Evolutionary conservation across 495 filamentous ascomycete species (phyloP), one percentile per base, ranked within the genome.

Genomic region (Saxophila tyrrhenica): DNA sequence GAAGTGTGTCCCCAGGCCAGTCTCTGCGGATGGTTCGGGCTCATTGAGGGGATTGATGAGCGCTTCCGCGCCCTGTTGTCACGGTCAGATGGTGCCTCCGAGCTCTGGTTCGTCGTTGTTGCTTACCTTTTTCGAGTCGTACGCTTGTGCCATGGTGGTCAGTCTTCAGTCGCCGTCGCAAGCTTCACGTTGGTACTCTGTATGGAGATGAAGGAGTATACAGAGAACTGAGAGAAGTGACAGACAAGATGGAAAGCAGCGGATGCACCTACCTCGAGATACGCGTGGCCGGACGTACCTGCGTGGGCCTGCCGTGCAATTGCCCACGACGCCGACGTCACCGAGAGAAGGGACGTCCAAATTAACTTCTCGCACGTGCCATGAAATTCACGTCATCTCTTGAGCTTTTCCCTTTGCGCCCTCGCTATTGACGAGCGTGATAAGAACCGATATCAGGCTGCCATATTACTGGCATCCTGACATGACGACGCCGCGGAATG

Each of bases 11-110:
- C 69, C 69, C 19, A 71, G 73, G 15, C 78, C 78, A 15, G 75
- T 78, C 55, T 78, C 75, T 19, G 73, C 68, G 50, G 68, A 70
- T 13, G 78, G 77, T 35, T 77, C 73, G 7, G 75, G 74, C 11
- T 71, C 77, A 29, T 63, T 74, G 29, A 81, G 65, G 53, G 81
- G 80, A 48, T 79, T 78, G 24, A 85, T 72, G 9, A 83, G 69
- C 59, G 78, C 75, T 44, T 75, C 73, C 39, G 67, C 65, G 2
- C 78, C 77, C 76, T 81, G 60, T 7, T 8, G 41, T 7, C n/a
- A n/a, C 8, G 3, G 41, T 44, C n/a, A 44, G 41, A 44, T 44
- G 41, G 21, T 43, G 42, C 32, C 29, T 35, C n/a, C 11, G 45
- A 48, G 20, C 22, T 25, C 2, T 3, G 17, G 47, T 35, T 16